Conservation (phyloP, 163 green algal genomes). For the Scenedesmus sp. region DNA sequence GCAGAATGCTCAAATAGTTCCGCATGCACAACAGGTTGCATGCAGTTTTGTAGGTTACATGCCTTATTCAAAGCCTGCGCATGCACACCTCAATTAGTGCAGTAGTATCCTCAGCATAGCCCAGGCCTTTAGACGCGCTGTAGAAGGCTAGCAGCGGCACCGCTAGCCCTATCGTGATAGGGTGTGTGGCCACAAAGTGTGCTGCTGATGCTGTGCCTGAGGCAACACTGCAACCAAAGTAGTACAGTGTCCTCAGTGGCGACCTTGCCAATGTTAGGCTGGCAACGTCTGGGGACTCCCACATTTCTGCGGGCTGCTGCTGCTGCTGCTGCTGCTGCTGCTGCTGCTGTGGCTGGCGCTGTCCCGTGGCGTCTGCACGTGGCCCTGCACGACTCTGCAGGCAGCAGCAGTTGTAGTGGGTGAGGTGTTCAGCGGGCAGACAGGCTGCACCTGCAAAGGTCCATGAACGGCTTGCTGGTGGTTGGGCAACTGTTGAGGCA, state of each 20-base stretch:
- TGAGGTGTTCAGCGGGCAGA: neutral
- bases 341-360: constrained; percentile 45
- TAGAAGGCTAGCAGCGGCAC: constrained; percentile 74
- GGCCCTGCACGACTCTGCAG: neutral
- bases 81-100: constrained; percentile 53
- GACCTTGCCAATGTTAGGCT: constrained; percentile 72
- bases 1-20: too few species aligned
- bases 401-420: neutral
- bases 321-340: constrained; percentile 37
- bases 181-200: constrained; percentile 76
- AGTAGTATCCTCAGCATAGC: constrained; percentile 42
- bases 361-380: neutral
- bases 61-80: too few species aligned
- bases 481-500: neutral
- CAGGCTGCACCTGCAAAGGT: neutral
- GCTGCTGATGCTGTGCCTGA: constrained; percentile 51
- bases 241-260: constrained; percentile 74
- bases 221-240: constrained; percentile 65
- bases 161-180: constrained; percentile 78
- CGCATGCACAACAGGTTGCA: neutral
- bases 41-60: neutral
- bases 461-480: neutral
- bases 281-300: constrained; percentile 15
- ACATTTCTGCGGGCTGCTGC: constrained; percentile 4
- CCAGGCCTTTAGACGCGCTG: constrained; percentile 58